Conservation (phyloP, 129 eudicot species). For the Scalesia atractyloides region DNA sequence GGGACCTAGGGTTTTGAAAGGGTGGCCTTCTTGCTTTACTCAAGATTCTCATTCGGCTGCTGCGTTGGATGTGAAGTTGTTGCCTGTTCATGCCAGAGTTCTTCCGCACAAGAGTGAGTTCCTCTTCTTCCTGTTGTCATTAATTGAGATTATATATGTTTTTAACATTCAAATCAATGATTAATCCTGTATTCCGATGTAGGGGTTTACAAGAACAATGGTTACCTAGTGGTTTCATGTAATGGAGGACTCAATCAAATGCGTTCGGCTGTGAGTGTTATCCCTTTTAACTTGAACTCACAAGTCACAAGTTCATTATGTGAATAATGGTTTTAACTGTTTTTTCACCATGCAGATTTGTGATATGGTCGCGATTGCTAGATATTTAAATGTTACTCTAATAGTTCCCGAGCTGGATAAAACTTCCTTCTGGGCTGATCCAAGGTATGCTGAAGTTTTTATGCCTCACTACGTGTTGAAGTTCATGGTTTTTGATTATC, state of each 20-base stretch:
- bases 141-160: background rate
- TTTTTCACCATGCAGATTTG: conserved; percentile 64
- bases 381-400: conserved; percentile 91
- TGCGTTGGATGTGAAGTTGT: conserved; percentile 46
- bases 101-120: conserved; percentile 92
- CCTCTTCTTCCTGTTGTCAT: background rate
- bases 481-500: conserved; percentile 7
- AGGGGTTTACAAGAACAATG: conserved; percentile 98
- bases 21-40: conserved; percentile 74
- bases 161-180: background rate
- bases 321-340: background rate
- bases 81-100: conserved; percentile 56
- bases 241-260: conserved; percentile 99
- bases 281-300: background rate
- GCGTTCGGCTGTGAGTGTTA: conserved; percentile 84
- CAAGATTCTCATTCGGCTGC: conserved; percentile 59
- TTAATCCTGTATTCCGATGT: conserved; percentile 15
- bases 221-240: conserved; percentile 94
- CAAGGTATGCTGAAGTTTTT: conserved; percentile 53
- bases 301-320: background rate
- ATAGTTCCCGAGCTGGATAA: conserved; percentile 96
- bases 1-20: conserved; percentile 93
- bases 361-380: conserved; percentile 96
- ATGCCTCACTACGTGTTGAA: background rate
- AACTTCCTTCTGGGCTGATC: conserved; percentile 98